Base-by-base conservation (phyloP, 2,329 filamentous ascomycete genomes). In the Cladosporium oxysporum region DNA sequence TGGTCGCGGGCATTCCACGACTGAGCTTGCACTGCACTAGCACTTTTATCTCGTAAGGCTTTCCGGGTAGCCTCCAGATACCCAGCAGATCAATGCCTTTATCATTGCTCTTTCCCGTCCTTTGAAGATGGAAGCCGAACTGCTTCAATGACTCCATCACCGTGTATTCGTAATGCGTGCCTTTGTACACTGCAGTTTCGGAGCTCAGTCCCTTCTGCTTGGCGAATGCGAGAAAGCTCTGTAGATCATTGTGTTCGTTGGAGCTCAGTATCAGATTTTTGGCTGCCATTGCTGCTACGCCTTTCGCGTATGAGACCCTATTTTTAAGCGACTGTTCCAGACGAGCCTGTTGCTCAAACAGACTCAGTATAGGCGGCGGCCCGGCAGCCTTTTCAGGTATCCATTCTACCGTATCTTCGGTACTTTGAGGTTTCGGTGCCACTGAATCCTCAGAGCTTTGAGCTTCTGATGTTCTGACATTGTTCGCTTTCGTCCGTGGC, bases 121-220 rank as follows among this genome's bases (percentile, higher is more conserved):
- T 86, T 57, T 81, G 81, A 37, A 93, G 82, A 26, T 80, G 77
- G 79, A 94, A 91, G 63, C 88, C 88, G 62, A 90, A 84, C 1
- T 79, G 78, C 3, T 83, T 72, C 0, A 94, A 83, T 0, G 85
- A 79, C 4, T 78, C 75, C 6, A 85, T 83, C 3, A 88, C 85
- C 0, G 82, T 87, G 79, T 94, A 94, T 77, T 95, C 91, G 79
- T 91, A 94, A 75, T 85, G 86, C 0, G 91, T 94, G 69, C 91
- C 91, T 50, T 88, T 81, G 74, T 88, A 93, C 53, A 87, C 83
- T 0, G 86, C 87, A 18, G 85, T 87, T 5, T 76, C 78, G 0
- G 80, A 76, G 68, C 86, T 82, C 26, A 92, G 81, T 0, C 83
- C 81, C 0, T 79, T 83, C 59, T 84, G 84, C 23, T 82, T 75